These are phyloP conservation scores for Saccharomycopsis microspora DNA, from an alignment of 805 yeast species.

Conservation along the genomic window DNA sequence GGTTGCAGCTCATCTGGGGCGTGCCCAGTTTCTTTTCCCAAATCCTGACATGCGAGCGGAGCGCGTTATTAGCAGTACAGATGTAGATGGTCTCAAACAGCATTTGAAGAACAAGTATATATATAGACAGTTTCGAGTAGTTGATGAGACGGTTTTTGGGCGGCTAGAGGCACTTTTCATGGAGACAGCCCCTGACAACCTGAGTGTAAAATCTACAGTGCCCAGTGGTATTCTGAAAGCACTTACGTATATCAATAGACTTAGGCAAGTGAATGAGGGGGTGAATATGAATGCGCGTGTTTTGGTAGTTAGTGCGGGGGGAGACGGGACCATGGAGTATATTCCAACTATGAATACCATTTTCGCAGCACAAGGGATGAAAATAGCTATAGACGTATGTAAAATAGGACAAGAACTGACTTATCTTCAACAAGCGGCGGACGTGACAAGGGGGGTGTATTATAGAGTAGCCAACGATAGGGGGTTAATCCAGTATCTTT, in stretches of 20 bases:
- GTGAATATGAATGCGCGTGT: conserved; percentile 51
- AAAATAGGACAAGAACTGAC: conserved; percentile 51
- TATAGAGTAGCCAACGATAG: conserved; percentile 52
- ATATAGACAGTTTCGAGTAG: conserved; percentile 74
- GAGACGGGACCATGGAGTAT: conserved; percentile 70
- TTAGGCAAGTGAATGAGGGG: conserved; percentile 36
- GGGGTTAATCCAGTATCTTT: conserved; percentile 74
- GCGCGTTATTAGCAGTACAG: background rate
- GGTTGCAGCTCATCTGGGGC: conserved; percentile 60
- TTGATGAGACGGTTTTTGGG: conserved; percentile 62
- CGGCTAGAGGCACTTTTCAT: conserved; percentile 40
- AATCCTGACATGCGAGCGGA: conserved; percentile 1
- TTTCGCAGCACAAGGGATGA: conserved; percentile 90
- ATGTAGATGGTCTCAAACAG: background rate
- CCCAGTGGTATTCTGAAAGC: conserved; percentile 80
- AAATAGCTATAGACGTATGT: conserved; percentile 82
- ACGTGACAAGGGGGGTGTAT: conserved; percentile 88
- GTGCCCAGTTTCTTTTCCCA: conserved; percentile 68
- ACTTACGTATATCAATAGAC: conserved; percentile 64
- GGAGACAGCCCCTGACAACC: conserved; percentile 22
- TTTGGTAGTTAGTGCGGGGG: conserved; percentile 52
- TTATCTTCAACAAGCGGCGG: conserved; percentile 90
- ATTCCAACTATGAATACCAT: conserved; percentile 92
- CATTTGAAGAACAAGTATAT: conserved; percentile 37
- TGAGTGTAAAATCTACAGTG: conserved; percentile 33